phyloP scores from a whole-genome alignment of 345 rosid genomes.

The Triadica sebifera region DNA sequence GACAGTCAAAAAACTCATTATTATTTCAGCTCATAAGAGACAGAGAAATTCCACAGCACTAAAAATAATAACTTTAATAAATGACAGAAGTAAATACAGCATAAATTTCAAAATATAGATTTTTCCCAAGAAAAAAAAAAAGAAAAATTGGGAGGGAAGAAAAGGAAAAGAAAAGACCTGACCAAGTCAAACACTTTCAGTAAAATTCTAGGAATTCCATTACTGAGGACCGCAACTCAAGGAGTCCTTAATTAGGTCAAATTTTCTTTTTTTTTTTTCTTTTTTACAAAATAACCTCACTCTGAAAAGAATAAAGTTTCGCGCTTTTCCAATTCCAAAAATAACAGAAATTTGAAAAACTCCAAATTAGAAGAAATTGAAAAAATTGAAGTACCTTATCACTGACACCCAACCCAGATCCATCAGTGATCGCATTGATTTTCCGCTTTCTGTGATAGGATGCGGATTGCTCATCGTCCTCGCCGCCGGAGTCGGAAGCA shows the following conservation, averaged over 20 bases:
- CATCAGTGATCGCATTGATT: constrained; percentile 49
- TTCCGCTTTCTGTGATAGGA: constrained; percentile 40
- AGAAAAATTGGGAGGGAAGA: background rate
- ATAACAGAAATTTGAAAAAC: background rate
- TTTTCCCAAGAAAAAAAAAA: constrained; percentile 6
- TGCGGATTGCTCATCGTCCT: constrained; percentile 25
- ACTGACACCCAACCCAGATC: constrained; percentile 38
- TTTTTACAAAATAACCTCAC: background rate
- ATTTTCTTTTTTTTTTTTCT: no score
- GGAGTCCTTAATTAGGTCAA: constrained; percentile 22
- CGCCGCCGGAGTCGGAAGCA: constrained; percentile 26
- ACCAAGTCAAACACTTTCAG: constrained; percentile 30
- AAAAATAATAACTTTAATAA: background rate
- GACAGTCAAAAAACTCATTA: constrained; percentile 21
- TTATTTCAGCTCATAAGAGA: constrained; percentile 15
- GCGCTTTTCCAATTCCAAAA: constrained; percentile 27
- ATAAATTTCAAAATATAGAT: constrained; percentile 22
- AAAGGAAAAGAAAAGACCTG: background rate
- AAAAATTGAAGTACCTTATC: constrained; percentile 39
- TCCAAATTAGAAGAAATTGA: background rate
- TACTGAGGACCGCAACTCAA: constrained; percentile 46
- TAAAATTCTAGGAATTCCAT: constrained; percentile 30
- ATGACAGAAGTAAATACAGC: background rate
- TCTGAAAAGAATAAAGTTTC: constrained; percentile 1
- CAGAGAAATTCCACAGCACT: constrained; percentile 16